These are phyloP conservation scores for Graphilbum fragrans DNA, from an alignment of 2,329 filamentous ascomycete genomes.

Conservation along the genomic window DNA sequence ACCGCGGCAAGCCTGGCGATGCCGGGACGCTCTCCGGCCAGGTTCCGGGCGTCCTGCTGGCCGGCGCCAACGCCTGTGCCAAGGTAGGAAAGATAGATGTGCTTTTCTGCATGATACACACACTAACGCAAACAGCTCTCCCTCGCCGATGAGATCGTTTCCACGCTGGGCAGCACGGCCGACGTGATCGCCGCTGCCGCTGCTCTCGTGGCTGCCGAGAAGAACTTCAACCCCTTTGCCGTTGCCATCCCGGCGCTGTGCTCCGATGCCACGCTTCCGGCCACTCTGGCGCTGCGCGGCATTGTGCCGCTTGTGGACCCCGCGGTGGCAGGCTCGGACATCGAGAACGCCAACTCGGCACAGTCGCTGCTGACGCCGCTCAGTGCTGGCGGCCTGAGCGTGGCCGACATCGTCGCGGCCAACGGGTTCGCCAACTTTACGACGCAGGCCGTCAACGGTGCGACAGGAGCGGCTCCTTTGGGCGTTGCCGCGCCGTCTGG, in stretches of 20 bases:
- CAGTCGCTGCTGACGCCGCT: conserved; percentile 41
- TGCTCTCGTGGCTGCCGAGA: conserved; percentile 12
- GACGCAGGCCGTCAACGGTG: conserved; percentile 17
- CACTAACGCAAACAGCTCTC: conserved; percentile 42
- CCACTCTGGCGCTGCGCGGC: conserved; percentile 47
- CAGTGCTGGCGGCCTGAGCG: conserved; percentile 44
- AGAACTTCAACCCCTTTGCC: conserved; percentile 34
- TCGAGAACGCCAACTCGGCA: conserved; percentile 49
- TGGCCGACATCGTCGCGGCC: conserved; percentile 49
- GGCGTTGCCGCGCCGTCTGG: background rate
- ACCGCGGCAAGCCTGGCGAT: conserved; percentile 40
- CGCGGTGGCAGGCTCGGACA: conserved; percentile 40
- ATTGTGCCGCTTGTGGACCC: conserved; percentile 58
- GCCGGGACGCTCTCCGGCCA: conserved; percentile 52
- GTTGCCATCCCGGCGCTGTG: conserved; percentile 50
- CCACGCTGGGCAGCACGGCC: conserved; percentile 44
- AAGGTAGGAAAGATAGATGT: conserved; percentile 21
- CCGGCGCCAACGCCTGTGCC: conserved; percentile 51
- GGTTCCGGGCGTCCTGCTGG: conserved; percentile 50
- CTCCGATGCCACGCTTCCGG: conserved; percentile 48
- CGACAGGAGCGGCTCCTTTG: conserved; percentile 10
- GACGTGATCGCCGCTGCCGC: conserved; percentile 47
- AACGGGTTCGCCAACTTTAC: conserved; percentile 54
- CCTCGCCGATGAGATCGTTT: conserved; percentile 52
- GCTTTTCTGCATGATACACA: background rate